Percentiles rank a stretch among this genome's conserved stretches.
phyloP scores from a whole-genome alignment of 2,329 filamentous ascomycete genomes.

The Aspergillus sp. region DNA sequence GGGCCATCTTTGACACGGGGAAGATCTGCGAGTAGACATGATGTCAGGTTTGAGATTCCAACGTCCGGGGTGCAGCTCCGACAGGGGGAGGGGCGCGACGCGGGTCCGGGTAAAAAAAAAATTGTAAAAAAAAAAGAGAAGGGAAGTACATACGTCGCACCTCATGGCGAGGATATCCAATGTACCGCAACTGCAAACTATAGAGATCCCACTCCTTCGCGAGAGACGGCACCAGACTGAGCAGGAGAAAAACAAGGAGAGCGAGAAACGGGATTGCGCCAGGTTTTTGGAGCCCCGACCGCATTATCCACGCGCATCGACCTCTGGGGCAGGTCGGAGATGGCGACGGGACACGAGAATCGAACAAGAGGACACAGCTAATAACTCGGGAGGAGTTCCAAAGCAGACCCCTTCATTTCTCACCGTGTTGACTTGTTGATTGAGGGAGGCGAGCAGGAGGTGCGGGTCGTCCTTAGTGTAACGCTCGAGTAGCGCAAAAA shows the following conservation, averaged over 20 bases:
- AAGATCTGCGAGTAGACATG: constrained; percentile 17
- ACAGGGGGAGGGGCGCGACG: too few relatives aligned
- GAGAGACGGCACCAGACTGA: constrained; percentile 34
- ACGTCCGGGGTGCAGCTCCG: too few relatives aligned
- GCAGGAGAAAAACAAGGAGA: constrained; percentile 32
- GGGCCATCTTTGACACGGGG: constrained; percentile 26
- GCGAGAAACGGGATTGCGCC: constrained; percentile 34
- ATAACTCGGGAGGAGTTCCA: not conserved
- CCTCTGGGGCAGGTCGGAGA: not conserved
- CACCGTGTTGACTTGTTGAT: not conserved
- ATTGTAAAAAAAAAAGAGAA: not conserved
- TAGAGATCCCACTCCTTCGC: constrained; percentile 29
- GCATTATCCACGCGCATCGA: constrained; percentile 29
- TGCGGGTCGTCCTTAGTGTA: not conserved
- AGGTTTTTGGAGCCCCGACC: constrained; percentile 33
- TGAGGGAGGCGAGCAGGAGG: not conserved
- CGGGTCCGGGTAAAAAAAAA: not conserved
- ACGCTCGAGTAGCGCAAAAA: not conserved
- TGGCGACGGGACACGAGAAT: not conserved
- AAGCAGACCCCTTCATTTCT: not conserved
- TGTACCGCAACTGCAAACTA: constrained; percentile 28
- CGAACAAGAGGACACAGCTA: not conserved
- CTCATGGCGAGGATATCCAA: constrained; percentile 20
- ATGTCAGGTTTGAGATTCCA: not conserved
- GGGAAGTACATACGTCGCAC: constrained; percentile 25